A percentile compares a stretch with the other conserved stretches of the same genome.
Evolutionary conservation across 2,329 filamentous ascomycete genomes (phyloP).

Genomic region (Sarocladium brachiariae): DNA sequence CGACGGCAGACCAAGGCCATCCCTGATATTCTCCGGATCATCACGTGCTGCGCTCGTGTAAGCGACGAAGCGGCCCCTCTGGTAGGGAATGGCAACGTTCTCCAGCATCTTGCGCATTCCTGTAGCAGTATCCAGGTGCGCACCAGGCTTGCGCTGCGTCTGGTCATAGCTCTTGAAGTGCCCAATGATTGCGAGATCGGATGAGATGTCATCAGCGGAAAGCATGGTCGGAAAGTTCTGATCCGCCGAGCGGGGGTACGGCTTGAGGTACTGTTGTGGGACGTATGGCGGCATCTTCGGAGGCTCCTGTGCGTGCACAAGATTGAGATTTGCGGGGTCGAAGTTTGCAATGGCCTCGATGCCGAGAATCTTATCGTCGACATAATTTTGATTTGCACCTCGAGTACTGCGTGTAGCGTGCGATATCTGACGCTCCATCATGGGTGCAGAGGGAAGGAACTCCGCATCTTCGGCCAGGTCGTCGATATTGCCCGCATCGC

Average conservation of each 20-base stretch:
- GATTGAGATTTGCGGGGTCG: conserved; percentile 51
- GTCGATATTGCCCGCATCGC: conserved; percentile 45
- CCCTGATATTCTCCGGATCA: conserved; percentile 42
- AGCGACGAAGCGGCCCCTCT: conserved; percentile 40
- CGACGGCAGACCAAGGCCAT: conserved; percentile 41
- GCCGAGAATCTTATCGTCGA: conserved; percentile 51
- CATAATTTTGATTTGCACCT: conserved; percentile 46
- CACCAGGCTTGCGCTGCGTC: conserved; percentile 40
- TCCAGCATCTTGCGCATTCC: conserved; percentile 51
- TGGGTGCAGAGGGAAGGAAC: conserved; percentile 40
- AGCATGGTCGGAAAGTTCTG: conserved; percentile 49
- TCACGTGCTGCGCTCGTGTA: conserved; percentile 38
- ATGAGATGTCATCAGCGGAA: conserved; percentile 43
- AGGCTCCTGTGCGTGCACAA: conserved; percentile 46
- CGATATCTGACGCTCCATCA: conserved; percentile 58
- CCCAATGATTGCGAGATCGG: conserved; percentile 52
- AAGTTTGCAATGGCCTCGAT: conserved; percentile 55
- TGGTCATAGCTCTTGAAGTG: conserved; percentile 50
- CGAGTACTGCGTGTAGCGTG: conserved; percentile 59
- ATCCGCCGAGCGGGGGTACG: conserved; percentile 46
- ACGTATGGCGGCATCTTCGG: conserved; percentile 52
- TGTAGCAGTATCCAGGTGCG: conserved; percentile 47
- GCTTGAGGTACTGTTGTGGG: conserved; percentile 52
- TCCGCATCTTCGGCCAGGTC: conserved; percentile 42
- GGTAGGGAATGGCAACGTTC: conserved; percentile 42